Evolutionary conservation across 2,329 filamentous ascomycete species (phyloP).

Genomic region (Didymella lethalis): DNA sequence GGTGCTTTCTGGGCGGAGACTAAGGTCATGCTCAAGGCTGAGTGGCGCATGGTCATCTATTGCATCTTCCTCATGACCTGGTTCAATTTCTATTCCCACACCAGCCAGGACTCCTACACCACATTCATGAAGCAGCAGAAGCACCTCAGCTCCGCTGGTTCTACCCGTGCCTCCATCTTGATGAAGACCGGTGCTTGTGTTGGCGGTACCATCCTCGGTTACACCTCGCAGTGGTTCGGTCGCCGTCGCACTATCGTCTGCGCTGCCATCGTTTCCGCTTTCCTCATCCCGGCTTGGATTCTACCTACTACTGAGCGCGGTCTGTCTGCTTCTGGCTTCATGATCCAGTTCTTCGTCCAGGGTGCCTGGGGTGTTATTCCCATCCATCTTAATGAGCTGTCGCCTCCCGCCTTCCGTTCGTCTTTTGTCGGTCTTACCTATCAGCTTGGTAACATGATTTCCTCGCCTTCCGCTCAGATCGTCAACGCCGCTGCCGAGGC

Average conservation of each 20-base stretch:
- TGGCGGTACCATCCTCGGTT: conserved; percentile 76
- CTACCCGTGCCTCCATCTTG: conserved; percentile 78
- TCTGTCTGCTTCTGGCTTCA: conserved; percentile 71
- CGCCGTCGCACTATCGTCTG: conserved; percentile 73
- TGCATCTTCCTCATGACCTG: conserved; percentile 81
- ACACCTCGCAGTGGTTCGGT: conserved; percentile 77
- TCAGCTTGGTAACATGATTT: conserved; percentile 78
- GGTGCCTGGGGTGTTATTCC: conserved; percentile 57
- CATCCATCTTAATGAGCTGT: conserved; percentile 78
- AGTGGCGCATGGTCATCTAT: conserved; percentile 82
- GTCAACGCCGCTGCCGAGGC: conserved; percentile 75
- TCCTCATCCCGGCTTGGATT: conserved; percentile 75
- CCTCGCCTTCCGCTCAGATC: conserved; percentile 76
- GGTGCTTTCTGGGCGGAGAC: conserved; percentile 73
- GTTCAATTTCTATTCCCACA: conserved; percentile 72
- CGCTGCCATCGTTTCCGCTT: conserved; percentile 66
- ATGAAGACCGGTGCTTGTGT: conserved; percentile 82
- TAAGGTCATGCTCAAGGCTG: conserved; percentile 69
- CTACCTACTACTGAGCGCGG: conserved; percentile 66
- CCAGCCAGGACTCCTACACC: conserved; percentile 81
- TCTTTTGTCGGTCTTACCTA: conserved; percentile 76
- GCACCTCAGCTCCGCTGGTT: conserved; percentile 68
- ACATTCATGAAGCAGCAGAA: conserved; percentile 81
- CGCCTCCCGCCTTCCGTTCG: conserved; percentile 73
- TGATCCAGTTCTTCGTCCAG: conserved; percentile 66